Evolutionary conservation across 169 alveolate genomes (phyloP).

Genomic region (Plasmodium malariae): DNA sequence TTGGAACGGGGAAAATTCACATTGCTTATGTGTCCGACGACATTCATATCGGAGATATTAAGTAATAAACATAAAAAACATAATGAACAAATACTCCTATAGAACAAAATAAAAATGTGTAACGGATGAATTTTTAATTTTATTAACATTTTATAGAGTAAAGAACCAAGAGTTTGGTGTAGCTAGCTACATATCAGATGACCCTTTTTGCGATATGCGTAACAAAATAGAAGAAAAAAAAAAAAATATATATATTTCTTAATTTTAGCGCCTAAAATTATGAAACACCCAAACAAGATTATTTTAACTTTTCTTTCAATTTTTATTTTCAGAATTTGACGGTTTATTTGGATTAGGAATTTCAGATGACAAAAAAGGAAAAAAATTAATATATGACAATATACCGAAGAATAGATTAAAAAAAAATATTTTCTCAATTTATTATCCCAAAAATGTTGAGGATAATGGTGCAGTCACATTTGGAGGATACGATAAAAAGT

Average conservation of each 20-base stretch:
- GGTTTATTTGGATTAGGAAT: slow-evolving; percentile 75
- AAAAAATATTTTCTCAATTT: slow-evolving; percentile 65
- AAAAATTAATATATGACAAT: slow-evolving; percentile 42
- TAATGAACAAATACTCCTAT: background rate
- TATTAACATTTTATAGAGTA: slow-evolving; percentile 32
- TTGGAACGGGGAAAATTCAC: slow-evolving; percentile 73
- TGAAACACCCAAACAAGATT: background rate
- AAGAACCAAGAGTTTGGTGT: slow-evolving; percentile 72
- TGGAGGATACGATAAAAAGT: slow-evolving; percentile 75
- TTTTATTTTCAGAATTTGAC: slow-evolving; percentile 55
- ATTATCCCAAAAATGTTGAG: slow-evolving; percentile 64
- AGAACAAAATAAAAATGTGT: background rate
- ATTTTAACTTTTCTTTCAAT: background rate
- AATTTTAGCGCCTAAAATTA: background rate
- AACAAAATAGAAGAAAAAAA: slow-evolving; percentile 19
- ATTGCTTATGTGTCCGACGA: slow-evolving; percentile 72
- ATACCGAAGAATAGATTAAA: slow-evolving; percentile 34
- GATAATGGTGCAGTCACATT: slow-evolving; percentile 77
- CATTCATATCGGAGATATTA: slow-evolving; percentile 61
- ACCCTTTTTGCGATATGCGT: slow-evolving; percentile 77
- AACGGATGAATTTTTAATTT: background rate
- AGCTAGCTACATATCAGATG: slow-evolving; percentile 76
- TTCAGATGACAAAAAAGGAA: slow-evolving; percentile 56
- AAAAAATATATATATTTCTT: background rate
- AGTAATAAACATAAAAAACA: slow-evolving; percentile 18